Evolutionary conservation across 1,284 basidiomycete genomes (phyloP), one percentile per base, ranked within the genome.

Genomic region (Ganoderma sp.): DNA sequence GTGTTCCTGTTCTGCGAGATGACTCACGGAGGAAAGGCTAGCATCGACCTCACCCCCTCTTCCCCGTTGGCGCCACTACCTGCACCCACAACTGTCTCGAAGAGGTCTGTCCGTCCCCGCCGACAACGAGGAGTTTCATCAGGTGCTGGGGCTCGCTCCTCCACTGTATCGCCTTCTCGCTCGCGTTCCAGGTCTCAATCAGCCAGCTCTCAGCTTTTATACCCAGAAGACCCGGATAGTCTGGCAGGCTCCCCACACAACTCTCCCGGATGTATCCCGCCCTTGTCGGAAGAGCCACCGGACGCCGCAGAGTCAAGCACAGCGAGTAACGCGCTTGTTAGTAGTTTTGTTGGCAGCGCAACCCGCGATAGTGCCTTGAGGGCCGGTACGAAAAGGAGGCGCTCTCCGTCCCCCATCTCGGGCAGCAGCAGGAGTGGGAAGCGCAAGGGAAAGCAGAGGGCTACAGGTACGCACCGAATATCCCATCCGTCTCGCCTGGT

Each of bases 41-140:
- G 32, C 17, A 56, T 56, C 28, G 52, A 56, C 52, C 52, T 56
- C 7, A 56, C 52, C 17, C 22, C 37, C 39, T 67, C 69, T 34
- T 57, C 60, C 14, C 72, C 73, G 34, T 17, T 19, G 9, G 19
- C 25, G 22, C 58, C 58, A 42, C 52, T 75, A 19, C 73, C 73
- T 2, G 60, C 67, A 7, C 74, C 74, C 15, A 75, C 71, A 0
- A 75, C 73, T 0, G 69, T 73, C 62, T 65, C 71, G 19, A 67
- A 37, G 19, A 60, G 73, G 22, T 73, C 74, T 8, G 65, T 73
- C 1, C 69, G 68, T 22, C 73, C 71, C 19, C 73, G 72, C 37
- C 67, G 63, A 14, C 34, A 39, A 3, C 54, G 61, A 14, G 52
- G 54, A 3, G 62, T 64, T 5, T 50, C 66, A 14, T 7, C 45